These are phyloP conservation scores for Fomitopsis serialis DNA, from an alignment of 768 basidiomycete genomes.

Conservation along the genomic window DNA sequence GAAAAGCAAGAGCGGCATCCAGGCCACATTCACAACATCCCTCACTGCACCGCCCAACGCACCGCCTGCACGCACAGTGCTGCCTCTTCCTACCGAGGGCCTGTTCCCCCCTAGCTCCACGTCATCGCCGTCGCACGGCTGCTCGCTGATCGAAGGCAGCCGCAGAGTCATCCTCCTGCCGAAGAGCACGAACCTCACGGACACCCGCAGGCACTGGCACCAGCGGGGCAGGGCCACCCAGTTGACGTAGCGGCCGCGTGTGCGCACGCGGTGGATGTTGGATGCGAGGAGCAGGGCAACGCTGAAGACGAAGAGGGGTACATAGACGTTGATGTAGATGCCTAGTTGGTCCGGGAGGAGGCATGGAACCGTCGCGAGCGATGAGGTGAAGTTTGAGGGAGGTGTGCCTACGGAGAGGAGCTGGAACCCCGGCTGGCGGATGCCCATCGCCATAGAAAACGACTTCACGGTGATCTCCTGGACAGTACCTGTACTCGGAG, in stretches of 20 bases:
- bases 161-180: conserved; percentile 2
- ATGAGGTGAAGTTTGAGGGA: conserved; percentile 27
- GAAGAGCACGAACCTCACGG: background rate
- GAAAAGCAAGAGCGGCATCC: conserved; percentile 30
- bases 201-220: conserved; percentile 14
- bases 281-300: conserved; percentile 38
- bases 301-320: conserved; percentile 61
- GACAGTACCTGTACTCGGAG: conserved; percentile 20
- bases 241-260: conserved; percentile 5
- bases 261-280: conserved; percentile 19
- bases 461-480: conserved; percentile 87
- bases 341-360: conserved; percentile 79
- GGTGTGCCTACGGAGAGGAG: conserved; percentile 67
- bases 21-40: conserved; percentile 31
- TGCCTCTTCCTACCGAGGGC: background rate
- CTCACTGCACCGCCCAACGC: conserved; percentile 23
- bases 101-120: conserved; percentile 7
- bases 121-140: background rate
- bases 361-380: conserved; percentile 58
- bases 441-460: conserved; percentile 85
- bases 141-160: background rate
- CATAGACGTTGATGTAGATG: conserved; percentile 70
- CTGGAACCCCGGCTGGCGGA: conserved; percentile 83
- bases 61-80: conserved; percentile 12
- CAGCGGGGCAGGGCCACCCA: conserved; percentile 16